phyloP scores from a whole-genome alignment of 768 basidiomycete species.

The Boletus reticulatus region DNA sequence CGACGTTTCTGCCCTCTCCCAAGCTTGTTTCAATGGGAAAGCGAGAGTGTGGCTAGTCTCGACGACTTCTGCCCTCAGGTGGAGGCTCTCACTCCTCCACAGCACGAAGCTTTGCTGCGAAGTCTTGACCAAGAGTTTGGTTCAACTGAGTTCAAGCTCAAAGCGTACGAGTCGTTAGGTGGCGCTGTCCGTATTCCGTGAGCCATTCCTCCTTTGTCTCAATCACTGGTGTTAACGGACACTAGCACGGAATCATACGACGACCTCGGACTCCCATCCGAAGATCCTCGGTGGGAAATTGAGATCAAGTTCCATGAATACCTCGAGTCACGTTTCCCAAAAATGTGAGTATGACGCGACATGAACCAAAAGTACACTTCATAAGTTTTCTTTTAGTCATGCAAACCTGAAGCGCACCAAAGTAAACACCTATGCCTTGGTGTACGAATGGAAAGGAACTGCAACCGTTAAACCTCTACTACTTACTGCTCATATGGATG shows the following conservation, averaged over 20 bases:
- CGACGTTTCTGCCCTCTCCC: slow-evolving; percentile 4
- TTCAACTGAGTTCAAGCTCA: slow-evolving; percentile 25
- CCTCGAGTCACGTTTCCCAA: slow-evolving; percentile 50
- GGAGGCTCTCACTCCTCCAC: slow-evolving; percentile 9
- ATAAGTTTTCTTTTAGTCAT: slow-evolving; percentile 35
- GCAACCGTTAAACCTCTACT: slow-evolving; percentile 55
- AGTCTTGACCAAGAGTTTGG: slow-evolving; percentile 25
- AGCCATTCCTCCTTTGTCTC: not conserved
- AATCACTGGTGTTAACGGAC: not conserved
- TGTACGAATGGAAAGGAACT: slow-evolving; percentile 59
- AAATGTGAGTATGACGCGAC: slow-evolving; percentile 41
- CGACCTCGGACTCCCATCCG: slow-evolving; percentile 44
- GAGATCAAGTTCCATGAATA: slow-evolving; percentile 25
- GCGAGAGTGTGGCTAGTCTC: not conserved
- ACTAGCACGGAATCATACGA: slow-evolving; percentile 54
- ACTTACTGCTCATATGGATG: slow-evolving; percentile 48
- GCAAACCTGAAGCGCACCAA: slow-evolving; percentile 46
- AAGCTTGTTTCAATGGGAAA: not conserved
- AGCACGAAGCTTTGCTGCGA: slow-evolving; percentile 17
- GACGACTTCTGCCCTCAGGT: slow-evolving; percentile 30
- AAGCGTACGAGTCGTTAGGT: slow-evolving; percentile 32
- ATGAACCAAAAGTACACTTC: not conserved
- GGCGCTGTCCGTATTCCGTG: slow-evolving; percentile 37
- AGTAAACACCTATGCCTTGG: slow-evolving; percentile 58
- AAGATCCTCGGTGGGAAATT: slow-evolving; percentile 43